A percentile compares a stretch with the other conserved stretches of the same genome.
Conservation (phyloP, 208 protist species). For the Leishmania gerbilli region DNA sequence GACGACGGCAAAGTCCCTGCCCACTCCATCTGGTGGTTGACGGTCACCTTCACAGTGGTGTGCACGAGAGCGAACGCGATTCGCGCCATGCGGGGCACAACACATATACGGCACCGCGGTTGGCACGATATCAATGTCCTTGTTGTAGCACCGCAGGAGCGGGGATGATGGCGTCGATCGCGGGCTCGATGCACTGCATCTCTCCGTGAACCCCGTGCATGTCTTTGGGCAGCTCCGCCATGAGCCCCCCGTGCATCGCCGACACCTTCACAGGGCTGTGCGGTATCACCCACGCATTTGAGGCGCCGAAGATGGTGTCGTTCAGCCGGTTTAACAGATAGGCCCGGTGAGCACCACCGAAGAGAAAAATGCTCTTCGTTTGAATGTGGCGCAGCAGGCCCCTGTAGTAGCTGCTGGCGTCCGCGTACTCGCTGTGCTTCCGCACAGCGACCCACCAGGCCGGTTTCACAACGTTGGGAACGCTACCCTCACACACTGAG, state of each 20-base stretch:
- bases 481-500: conserved; percentile 5
- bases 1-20: conserved; percentile 27
- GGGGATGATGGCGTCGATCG: conserved; percentile 38
- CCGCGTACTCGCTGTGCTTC: conserved; percentile 34
- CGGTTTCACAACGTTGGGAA: conserved; percentile 4
- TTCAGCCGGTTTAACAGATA: conserved; percentile 24
- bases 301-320: conserved; percentile 29
- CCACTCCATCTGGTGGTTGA: conserved; percentile 26
- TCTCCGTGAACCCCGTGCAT: conserved; percentile 31
- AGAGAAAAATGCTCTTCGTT: conserved; percentile 31
- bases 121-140: conserved; percentile 30
- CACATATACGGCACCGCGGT: conserved; percentile 31
- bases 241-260: conserved; percentile 17
- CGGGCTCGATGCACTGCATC: conserved; percentile 31
- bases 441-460: conserved; percentile 30
- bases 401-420: conserved; percentile 27
- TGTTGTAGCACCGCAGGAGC: conserved; percentile 26
- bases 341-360: conserved; percentile 29
- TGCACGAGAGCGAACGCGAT: conserved; percentile 14
- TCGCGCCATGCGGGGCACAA: conserved; percentile 19
- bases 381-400: conserved; percentile 19
- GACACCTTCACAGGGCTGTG: conserved; percentile 21
- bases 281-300: conserved; percentile 28
- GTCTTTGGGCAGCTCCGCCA: conserved; percentile 16
- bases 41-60: conserved; percentile 20